Evolutionary conservation across 257 asterid genomes (phyloP).

Genomic region (Henckelia pumila): DNA sequence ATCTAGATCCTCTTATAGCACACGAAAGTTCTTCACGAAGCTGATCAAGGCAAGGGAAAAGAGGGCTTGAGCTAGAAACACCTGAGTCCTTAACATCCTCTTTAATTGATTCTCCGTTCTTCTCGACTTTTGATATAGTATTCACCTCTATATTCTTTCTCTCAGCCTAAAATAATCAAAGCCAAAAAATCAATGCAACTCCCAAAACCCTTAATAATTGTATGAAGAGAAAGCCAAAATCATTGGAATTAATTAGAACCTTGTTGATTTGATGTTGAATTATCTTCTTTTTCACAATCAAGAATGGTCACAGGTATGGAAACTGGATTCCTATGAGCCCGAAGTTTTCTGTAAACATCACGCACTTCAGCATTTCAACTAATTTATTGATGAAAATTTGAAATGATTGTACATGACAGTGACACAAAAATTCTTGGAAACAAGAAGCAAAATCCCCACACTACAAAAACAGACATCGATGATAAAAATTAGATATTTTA

Average conservation of each 20-base stretch:
- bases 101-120: conserved; percentile 32
- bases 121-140: conserved; percentile 24
- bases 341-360: conserved; percentile 52
- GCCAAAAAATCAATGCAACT: conserved; percentile 12
- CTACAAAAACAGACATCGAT: background rate
- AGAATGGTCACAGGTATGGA: conserved; percentile 51
- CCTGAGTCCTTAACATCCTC: conserved; percentile 28
- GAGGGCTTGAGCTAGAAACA: conserved; percentile 39
- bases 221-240: background rate
- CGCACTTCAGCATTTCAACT: conserved; percentile 19
- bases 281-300: conserved; percentile 59
- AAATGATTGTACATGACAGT: conserved; percentile 3
- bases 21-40: conserved; percentile 98
- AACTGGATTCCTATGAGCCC: conserved; percentile 45
- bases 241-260: conserved; percentile 30
- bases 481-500: too few species aligned
- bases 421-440: background rate
- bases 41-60: conserved; percentile 70
- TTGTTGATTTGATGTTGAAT: conserved; percentile 36
- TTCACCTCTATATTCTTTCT: conserved; percentile 26
- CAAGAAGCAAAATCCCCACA: conserved; percentile 7
- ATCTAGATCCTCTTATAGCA: conserved; percentile 50
- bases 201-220: background rate
- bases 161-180: conserved; percentile 33
- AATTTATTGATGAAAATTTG: background rate